These are phyloP conservation scores for Corylus americana DNA, from an alignment of 306 rosid species.

Conservation along the genomic window DNA sequence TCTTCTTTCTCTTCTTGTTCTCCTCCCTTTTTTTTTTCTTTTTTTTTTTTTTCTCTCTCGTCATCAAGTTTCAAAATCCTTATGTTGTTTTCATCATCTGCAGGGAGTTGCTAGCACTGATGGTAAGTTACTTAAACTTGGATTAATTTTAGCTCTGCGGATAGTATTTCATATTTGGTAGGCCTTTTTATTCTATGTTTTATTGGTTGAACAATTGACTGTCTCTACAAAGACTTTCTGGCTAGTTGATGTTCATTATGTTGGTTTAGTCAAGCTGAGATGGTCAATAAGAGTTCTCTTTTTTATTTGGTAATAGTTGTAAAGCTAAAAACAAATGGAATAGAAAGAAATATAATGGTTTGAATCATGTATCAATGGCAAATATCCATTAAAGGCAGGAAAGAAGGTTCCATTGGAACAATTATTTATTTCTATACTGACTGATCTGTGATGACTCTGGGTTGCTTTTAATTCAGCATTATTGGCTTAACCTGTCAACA, in stretches of 20 bases:
- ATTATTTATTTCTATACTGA: neutral
- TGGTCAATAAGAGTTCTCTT: neutral
- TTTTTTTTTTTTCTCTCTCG: neutral
- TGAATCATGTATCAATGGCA: too few relatives aligned
- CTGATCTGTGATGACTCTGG: neutral
- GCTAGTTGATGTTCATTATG: neutral
- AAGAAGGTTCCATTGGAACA: too few relatives aligned
- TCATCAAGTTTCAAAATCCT: conserved; percentile 20
- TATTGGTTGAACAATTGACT: neutral
- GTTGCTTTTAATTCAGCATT: neutral
- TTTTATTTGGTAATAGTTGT: neutral
- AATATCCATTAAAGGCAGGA: too few relatives aligned
- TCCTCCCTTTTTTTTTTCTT: neutral
- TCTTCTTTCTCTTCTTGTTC: neutral
- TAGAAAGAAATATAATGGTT: too few relatives aligned
- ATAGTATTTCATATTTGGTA: neutral
- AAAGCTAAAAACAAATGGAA: too few relatives aligned
- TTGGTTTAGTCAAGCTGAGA: neutral
- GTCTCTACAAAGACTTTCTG: neutral
- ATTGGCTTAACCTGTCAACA: neutral
- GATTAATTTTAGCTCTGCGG: neutral
- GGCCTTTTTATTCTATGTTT: neutral
- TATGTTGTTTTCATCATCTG: conserved; percentile 24
- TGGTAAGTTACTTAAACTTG: conserved; percentile 57
- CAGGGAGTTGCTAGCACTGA: conserved; percentile 97